Evolutionary conservation across 805 yeast species (phyloP).

Genomic region (Candida parachauliodes): DNA sequence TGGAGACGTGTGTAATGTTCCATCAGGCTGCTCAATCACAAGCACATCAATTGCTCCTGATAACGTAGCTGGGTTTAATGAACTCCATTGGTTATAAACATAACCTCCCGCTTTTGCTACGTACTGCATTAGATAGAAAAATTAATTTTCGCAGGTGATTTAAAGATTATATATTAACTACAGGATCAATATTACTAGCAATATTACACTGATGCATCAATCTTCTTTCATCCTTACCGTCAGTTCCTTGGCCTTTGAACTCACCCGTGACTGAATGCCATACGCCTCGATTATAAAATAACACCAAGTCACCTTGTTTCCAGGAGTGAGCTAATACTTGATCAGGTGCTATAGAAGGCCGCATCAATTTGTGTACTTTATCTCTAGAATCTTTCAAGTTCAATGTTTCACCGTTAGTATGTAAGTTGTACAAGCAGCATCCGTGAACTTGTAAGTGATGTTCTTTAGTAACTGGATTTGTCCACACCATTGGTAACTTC

Average conservation of each 20-base stretch:
- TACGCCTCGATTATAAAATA: constrained; percentile 84
- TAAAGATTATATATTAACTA: background rate
- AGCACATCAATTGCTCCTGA: constrained; percentile 97
- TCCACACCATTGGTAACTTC: constrained; percentile 84
- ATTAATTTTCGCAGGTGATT: no score
- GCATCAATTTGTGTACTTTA: constrained; percentile 68
- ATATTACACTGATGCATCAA: constrained; percentile 93
- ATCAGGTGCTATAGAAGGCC: constrained; percentile 78
- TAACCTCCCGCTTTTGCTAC: constrained; percentile 94
- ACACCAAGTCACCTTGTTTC: constrained; percentile 79
- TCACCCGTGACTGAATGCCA: constrained; percentile 94
- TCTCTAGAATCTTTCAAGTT: constrained; percentile 73
- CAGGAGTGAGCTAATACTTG: constrained; percentile 78
- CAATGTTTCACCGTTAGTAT: constrained; percentile 38
- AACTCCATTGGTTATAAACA: constrained; percentile 95
- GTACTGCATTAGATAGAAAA: constrained; percentile 95
- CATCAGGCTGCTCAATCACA: constrained; percentile 86
- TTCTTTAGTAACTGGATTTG: constrained; percentile 79
- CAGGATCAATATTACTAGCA: constrained; percentile 80
- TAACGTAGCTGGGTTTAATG: constrained; percentile 92
- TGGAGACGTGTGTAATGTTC: constrained; percentile 83
- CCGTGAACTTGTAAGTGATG: constrained; percentile 88
- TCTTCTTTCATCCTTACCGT: constrained; percentile 67
- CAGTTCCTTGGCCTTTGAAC: constrained; percentile 43
- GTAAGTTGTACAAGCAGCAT: constrained; percentile 72